These are phyloP conservation scores for Beauveria brongniartii DNA, from an alignment of 2,329 filamentous ascomycete genomes.

Conservation along the genomic window DNA sequence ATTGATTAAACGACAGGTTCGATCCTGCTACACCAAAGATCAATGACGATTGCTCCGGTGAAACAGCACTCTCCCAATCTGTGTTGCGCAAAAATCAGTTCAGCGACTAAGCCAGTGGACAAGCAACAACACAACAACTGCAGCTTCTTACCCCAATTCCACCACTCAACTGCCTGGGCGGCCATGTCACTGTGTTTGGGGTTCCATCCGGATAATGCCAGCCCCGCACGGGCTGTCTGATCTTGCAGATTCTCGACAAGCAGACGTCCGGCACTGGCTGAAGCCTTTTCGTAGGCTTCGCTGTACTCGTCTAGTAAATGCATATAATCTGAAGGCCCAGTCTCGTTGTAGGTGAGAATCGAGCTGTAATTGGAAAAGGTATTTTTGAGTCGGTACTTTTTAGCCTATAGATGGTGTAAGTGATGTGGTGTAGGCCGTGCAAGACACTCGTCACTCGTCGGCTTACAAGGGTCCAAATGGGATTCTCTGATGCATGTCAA, in stretches of 20 bases:
- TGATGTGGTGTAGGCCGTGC: background rate
- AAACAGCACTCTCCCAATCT: slow-evolving; percentile 18
- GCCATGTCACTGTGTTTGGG: slow-evolving; percentile 44
- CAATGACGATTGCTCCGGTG: slow-evolving; percentile 48
- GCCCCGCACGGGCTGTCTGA: slow-evolving; percentile 47
- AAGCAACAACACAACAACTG: background rate
- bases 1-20: slow-evolving; percentile 56
- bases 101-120: background rate
- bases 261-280: slow-evolving; percentile 48
- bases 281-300: slow-evolving; percentile 34
- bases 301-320: slow-evolving; percentile 43
- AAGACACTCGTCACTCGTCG: background rate
- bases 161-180: slow-evolving; percentile 55
- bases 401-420: slow-evolving; percentile 23
- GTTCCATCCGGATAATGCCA: slow-evolving; percentile 55
- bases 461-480: slow-evolving; percentile 46
- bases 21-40: slow-evolving; percentile 47
- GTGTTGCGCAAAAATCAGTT: background rate
- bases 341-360: slow-evolving; percentile 53
- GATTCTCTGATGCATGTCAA: slow-evolving; percentile 40
- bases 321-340: slow-evolving; percentile 43
- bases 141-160: slow-evolving; percentile 26
- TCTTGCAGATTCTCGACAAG: slow-evolving; percentile 54
- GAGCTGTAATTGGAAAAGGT: slow-evolving; percentile 50
- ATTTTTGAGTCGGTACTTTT: slow-evolving; percentile 50